phyloP scores from a whole-genome alignment of 2,329 filamentous ascomycete genomes.

The Hymenoscyphus scutula region DNA sequence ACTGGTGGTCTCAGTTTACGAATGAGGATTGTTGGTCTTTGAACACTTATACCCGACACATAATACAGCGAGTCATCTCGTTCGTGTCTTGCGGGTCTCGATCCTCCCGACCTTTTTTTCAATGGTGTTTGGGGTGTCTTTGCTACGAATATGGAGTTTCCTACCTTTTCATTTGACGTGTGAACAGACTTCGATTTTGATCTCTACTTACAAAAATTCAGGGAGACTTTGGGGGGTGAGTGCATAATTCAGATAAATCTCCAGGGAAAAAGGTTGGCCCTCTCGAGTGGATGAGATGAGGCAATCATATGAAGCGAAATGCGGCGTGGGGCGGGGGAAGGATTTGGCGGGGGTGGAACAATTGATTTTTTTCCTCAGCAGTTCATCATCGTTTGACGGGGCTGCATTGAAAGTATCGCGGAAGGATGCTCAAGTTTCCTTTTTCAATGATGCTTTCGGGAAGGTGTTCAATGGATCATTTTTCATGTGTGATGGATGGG shows the following conservation, averaged over 20 bases:
- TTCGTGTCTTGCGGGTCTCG: conserved; percentile 34
- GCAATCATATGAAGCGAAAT: conserved; percentile 1
- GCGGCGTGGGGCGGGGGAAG: not conserved
- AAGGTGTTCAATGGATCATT: not conserved
- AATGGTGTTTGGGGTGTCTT: conserved; percentile 36
- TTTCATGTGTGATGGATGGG: not conserved
- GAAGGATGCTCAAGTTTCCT: not conserved
- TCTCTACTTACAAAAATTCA: conserved; percentile 23
- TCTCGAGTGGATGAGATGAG: conserved; percentile 13
- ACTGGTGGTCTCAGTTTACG: conserved; percentile 26
- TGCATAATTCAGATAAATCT: conserved; percentile 32
- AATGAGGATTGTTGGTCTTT: conserved; percentile 34
- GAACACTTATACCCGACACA: conserved; percentile 57
- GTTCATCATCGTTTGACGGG: no score
- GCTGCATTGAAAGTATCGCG: not conserved
- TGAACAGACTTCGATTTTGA: conserved; percentile 19
- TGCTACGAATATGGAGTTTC: conserved; percentile 24
- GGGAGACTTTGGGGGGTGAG: conserved; percentile 20
- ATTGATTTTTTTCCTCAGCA: not conserved
- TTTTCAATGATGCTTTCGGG: not conserved
- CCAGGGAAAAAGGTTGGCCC: not conserved
- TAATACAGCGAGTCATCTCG: conserved; percentile 40
- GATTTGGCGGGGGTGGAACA: not conserved
- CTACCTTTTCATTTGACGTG: conserved; percentile 18
- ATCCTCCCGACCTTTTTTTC: conserved; percentile 27